Evolutionary conservation across 345 rosid genomes (phyloP).

Genomic region (Arabidopsis suecica): DNA sequence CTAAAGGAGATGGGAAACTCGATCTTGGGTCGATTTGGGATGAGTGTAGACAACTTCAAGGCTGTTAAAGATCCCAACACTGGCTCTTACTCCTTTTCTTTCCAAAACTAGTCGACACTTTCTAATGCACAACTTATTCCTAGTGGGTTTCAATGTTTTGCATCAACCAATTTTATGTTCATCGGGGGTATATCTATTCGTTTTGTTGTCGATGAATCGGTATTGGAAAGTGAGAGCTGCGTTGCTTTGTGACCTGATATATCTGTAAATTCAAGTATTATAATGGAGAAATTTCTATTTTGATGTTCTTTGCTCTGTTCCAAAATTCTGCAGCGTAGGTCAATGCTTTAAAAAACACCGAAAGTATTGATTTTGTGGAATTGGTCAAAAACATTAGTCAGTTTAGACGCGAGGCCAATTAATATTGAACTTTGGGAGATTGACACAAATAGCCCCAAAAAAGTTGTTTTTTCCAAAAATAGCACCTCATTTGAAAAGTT

Average conservation of each 20-base stretch:
- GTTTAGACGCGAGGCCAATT: too few relatives aligned
- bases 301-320: too few relatives aligned
- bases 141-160: neutral
- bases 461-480: too few relatives aligned
- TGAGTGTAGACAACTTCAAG: conserved; percentile 94
- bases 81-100: conserved; percentile 83
- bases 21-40: conserved; percentile 80
- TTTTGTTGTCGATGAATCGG: conserved; percentile 7
- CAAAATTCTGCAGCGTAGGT: too few relatives aligned
- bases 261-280: conserved; percentile 4
- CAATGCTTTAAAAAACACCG: too few relatives aligned
- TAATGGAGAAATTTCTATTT: neutral
- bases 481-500: too few relatives aligned
- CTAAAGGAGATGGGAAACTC: conserved; percentile 90
- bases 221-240: neutral
- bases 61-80: conserved; percentile 95
- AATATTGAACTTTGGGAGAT: too few relatives aligned
- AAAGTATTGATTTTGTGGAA: too few relatives aligned
- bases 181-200: neutral
- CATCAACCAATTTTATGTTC: neutral
- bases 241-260: neutral
- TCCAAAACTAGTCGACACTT: conserved; percentile 50
- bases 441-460: too few relatives aligned
- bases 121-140: neutral
- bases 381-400: too few relatives aligned